Evolutionary conservation across 2,329 filamentous ascomycete genomes (phyloP).

Genomic region (Juglanconis sp.): DNA sequence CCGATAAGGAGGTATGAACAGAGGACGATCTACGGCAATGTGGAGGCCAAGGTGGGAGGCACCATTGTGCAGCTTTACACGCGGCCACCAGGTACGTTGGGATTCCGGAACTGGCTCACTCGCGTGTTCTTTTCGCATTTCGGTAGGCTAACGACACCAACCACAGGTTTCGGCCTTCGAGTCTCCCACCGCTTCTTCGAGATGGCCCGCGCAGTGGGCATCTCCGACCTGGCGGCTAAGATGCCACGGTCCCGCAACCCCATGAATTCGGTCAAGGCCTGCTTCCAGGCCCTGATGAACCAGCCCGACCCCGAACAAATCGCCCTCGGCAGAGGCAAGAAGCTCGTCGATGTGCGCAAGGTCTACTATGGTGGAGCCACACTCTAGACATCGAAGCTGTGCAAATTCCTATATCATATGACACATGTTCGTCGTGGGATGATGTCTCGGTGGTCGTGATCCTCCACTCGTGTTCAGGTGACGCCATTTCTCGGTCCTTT

Average conservation of each 20-base stretch:
- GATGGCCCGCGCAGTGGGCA: slow-evolving; percentile 82
- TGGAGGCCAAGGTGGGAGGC: slow-evolving; percentile 82
- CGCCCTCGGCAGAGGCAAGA: slow-evolving; percentile 84
- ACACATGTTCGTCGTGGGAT: not conserved
- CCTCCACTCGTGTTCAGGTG: not conserved
- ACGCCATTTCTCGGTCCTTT: not conserved
- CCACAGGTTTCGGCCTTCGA: slow-evolving; percentile 84
- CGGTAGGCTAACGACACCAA: slow-evolving; percentile 2
- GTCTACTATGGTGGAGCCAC: slow-evolving; percentile 89
- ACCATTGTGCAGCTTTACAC: slow-evolving; percentile 77
- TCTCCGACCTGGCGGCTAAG: slow-evolving; percentile 79
- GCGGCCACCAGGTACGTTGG: slow-evolving; percentile 76
- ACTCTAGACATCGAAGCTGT: slow-evolving; percentile 41
- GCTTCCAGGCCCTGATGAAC: slow-evolving; percentile 75
- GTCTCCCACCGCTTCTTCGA: slow-evolving; percentile 91
- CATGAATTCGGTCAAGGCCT: slow-evolving; percentile 96
- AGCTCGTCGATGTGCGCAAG: slow-evolving; percentile 92
- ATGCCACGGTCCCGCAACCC: slow-evolving; percentile 87
- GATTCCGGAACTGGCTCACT: not conserved
- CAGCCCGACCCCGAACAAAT: slow-evolving; percentile 88
- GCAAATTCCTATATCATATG: slow-evolving; percentile 16
- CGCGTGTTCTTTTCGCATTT: not conserved
- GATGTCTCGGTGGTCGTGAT: not conserved
- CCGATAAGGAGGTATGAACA: slow-evolving; percentile 90
- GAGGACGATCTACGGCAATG: slow-evolving; percentile 83